Conservation (phyloP, 306 rosid genomes). For the Arachis hypogaea region DNA sequence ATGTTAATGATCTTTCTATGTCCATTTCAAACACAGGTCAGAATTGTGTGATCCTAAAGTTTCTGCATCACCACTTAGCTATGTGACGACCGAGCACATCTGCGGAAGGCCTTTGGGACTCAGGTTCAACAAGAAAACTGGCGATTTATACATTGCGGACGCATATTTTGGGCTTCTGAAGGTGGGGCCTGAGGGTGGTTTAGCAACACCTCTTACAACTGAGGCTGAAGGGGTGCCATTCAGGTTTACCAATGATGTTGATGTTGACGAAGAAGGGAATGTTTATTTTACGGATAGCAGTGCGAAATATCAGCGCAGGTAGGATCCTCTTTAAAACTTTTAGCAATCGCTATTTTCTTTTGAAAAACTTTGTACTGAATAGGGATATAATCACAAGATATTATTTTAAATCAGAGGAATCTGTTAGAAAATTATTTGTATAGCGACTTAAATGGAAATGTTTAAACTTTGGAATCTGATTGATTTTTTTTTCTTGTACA, state of each 20-base stretch:
- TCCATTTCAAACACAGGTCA: conserved; percentile 57
- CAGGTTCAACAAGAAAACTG: conserved; percentile 91
- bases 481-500: too few relatives aligned
- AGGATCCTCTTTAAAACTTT: conserved; percentile 33
- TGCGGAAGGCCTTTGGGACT: conserved; percentile 97
- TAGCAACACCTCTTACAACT: conserved; percentile 78
- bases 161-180: conserved; percentile 84
- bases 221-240: conserved; percentile 85
- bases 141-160: conserved; percentile 90
- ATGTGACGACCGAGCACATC: conserved; percentile 76
- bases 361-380: not conserved
- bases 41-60: conserved; percentile 72
- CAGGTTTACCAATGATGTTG: conserved; percentile 81
- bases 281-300: conserved; percentile 91
- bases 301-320: conserved; percentile 75
- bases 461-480: too few relatives aligned
- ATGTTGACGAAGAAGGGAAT: conserved; percentile 79
- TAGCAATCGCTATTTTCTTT: conserved; percentile 15
- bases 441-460: too few relatives aligned
- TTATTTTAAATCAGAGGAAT: too few relatives aligned
- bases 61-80: conserved; percentile 62
- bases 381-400: too few relatives aligned
- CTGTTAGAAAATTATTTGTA: too few relatives aligned
- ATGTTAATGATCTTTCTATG: conserved; percentile 10
- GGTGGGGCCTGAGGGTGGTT: conserved; percentile 92